Evolutionary conservation across 495 filamentous ascomycete genomes (phyloP).

Genomic region (Choiromyces venosus): DNA sequence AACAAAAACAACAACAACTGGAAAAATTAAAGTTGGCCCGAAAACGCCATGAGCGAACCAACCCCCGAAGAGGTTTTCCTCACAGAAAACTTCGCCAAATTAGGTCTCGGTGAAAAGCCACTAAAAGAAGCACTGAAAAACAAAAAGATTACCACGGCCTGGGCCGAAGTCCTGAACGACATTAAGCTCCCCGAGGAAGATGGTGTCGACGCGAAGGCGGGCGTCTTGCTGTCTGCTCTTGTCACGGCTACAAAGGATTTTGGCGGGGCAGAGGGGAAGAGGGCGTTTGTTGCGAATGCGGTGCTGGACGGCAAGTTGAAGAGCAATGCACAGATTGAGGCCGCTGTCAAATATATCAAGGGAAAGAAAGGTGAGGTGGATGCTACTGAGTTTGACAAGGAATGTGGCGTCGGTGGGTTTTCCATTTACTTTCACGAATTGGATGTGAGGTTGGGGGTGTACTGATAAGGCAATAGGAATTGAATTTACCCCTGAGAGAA

Average conservation of each 20-base stretch:
- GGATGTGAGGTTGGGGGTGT: neutral
- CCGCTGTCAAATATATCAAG: slow-evolving; percentile 37
- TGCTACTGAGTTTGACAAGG: slow-evolving; percentile 31
- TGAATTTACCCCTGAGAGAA: slow-evolving; percentile 31
- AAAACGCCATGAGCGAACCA: slow-evolving; percentile 25
- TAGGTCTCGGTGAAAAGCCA: slow-evolving; percentile 38
- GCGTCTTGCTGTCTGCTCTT: slow-evolving; percentile 20
- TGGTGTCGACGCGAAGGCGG: slow-evolving; percentile 30
- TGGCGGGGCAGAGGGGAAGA: slow-evolving; percentile 19
- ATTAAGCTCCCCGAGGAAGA: slow-evolving; percentile 15
- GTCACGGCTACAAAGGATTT: slow-evolving; percentile 37
- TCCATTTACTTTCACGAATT: neutral
- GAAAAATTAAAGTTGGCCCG: neutral
- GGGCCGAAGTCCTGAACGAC: slow-evolving; percentile 23
- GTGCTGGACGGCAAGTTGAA: slow-evolving; percentile 33
- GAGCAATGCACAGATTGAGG: slow-evolving; percentile 36
- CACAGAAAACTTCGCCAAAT: slow-evolving; percentile 27
- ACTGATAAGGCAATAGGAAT: slow-evolving; percentile 23
- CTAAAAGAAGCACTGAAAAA: slow-evolving; percentile 39
- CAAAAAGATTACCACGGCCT: slow-evolving; percentile 38
- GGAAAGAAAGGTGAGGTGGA: slow-evolving; percentile 26
- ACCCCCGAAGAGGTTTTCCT: slow-evolving; percentile 25
- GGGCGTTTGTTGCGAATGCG: slow-evolving; percentile 33
- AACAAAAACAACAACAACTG: neutral
- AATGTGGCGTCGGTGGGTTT: slow-evolving; percentile 38